Conservation (phyloP, 106 monocot species). For the Dendrobium chrysotoxum region DNA sequence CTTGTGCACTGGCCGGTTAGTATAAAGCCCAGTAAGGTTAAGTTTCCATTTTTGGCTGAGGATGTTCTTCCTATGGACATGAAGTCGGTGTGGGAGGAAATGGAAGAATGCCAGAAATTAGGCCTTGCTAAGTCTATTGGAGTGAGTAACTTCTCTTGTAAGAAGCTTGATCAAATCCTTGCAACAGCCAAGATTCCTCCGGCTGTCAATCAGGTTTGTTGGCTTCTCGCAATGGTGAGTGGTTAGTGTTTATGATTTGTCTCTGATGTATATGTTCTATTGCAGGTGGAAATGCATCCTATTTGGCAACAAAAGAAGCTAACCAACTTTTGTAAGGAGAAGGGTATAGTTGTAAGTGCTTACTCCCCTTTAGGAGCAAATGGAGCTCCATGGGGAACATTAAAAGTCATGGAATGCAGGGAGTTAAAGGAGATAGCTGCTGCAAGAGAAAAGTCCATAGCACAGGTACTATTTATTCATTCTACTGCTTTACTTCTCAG, state of each 20-base stretch:
- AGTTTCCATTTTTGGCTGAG: constrained; percentile 21
- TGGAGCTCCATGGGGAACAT: background rate
- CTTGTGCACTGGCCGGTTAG: constrained; percentile 37
- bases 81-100: constrained; percentile 34
- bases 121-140: constrained; percentile 38
- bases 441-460: constrained; percentile 27
- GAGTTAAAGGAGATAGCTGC: constrained; percentile 34
- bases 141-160: constrained; percentile 42
- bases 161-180: constrained; percentile 28
- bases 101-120: constrained; percentile 49
- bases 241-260: too few relatives aligned
- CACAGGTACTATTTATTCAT: constrained; percentile 23
- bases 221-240: background rate
- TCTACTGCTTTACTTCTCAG: too few relatives aligned
- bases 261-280: background rate
- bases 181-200: constrained; percentile 23
- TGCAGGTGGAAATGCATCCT: constrained; percentile 47
- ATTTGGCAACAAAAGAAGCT: constrained; percentile 45
- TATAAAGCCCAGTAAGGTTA: background rate
- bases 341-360: constrained; percentile 41
- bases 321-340: constrained; percentile 25
- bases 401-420: constrained; percentile 10
- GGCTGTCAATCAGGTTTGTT: constrained; percentile 28
- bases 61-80: constrained; percentile 32
- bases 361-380: constrained; percentile 44